phyloP scores from a whole-genome alignment of 2,329 filamentous ascomycete species.

The Pseudogymnoascus sp. region DNA sequence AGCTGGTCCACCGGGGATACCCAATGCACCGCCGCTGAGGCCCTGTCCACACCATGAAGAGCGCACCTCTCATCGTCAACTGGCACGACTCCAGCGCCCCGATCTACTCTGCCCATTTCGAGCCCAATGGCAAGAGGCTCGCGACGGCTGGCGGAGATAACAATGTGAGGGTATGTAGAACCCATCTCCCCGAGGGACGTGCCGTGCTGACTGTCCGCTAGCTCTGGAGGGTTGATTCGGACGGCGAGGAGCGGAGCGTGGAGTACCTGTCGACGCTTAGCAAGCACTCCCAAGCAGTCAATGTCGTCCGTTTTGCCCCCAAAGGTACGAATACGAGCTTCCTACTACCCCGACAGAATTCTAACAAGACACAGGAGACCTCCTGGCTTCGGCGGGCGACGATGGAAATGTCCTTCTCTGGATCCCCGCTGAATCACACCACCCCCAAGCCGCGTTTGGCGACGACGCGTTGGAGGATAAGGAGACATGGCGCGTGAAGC shows the following conservation, averaged over 20 bases:
- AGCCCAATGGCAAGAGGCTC: conserved; percentile 82
- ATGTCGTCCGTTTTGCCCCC: conserved; percentile 93
- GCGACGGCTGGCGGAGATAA: conserved; percentile 95
- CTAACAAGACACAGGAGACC: conserved; percentile 58
- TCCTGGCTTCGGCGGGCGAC: conserved; percentile 90
- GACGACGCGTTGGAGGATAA: conserved; percentile 87
- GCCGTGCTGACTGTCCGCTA: conserved; percentile 40
- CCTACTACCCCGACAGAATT: not conserved
- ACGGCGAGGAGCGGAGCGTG: conserved; percentile 80
- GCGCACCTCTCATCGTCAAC: conserved; percentile 90
- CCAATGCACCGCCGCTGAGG: not conserved
- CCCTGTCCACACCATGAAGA: conserved; percentile 67
- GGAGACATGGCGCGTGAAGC: conserved; percentile 92
- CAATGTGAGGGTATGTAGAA: conserved; percentile 71
- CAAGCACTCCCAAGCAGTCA: conserved; percentile 95
- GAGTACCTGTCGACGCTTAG: conserved; percentile 85
- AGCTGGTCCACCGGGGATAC: not conserved
- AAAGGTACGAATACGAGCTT: conserved; percentile 56
- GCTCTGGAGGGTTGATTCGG: conserved; percentile 86
- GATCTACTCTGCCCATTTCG: conserved; percentile 96
- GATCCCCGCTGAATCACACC: conserved; percentile 77
- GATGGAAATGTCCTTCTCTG: conserved; percentile 96
- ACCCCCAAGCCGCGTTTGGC: conserved; percentile 60
- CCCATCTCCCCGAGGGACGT: conserved; percentile 1
- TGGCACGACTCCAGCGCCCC: conserved; percentile 98